Evolutionary conservation across 2,329 filamentous ascomycete genomes (phyloP), one percentile per base, ranked within the genome.

Genomic region (Hypoxylon sp.): DNA sequence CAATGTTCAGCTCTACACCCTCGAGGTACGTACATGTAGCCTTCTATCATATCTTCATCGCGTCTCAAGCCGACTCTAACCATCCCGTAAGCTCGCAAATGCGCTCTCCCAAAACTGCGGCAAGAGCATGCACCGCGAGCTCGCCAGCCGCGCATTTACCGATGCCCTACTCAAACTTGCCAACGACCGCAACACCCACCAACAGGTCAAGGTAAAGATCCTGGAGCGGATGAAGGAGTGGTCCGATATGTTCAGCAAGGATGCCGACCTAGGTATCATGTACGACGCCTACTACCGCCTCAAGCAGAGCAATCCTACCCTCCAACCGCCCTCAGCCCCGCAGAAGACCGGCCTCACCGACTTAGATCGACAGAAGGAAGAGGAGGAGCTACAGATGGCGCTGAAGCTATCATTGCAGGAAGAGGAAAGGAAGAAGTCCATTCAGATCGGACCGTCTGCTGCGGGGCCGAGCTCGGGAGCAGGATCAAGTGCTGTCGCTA

Each of bases 381-480:
- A 99, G 68, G 94, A 98, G 55, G 96, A 99, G 81, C 84, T 99
- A 61, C 96, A 98, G 80, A 97, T 98, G 90, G 96, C 96, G 1
- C 86, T 99, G 53, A 94, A 92, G 76, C 85, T 99, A 76, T 98
- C 94, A 47, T 88, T 99, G 74, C 94, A 97, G 79, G 96, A 99
- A 68, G 95, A 97, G 76, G 86, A 88, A 72, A 83, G 84, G 68
- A 89, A 90, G 78, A 79, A 83, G 71, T 75, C 81, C 5, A 78
- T 81, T 5, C 78, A 79, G 37, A 72, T 76, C 44, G 76, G 82
- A 65, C 70, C 79, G n/a, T 73, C 80, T 11, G 72, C 81, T 19
- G 77, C 81, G 5, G 75, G 79, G 17, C 70, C 77, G 10, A 78
- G 75, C 31, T 73, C 76, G 53, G 60, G 73, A 35, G 72, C 77